Conservation (phyloP, 2,329 filamentous ascomycete genomes). For the Trichophyton verrucosum region DNA sequence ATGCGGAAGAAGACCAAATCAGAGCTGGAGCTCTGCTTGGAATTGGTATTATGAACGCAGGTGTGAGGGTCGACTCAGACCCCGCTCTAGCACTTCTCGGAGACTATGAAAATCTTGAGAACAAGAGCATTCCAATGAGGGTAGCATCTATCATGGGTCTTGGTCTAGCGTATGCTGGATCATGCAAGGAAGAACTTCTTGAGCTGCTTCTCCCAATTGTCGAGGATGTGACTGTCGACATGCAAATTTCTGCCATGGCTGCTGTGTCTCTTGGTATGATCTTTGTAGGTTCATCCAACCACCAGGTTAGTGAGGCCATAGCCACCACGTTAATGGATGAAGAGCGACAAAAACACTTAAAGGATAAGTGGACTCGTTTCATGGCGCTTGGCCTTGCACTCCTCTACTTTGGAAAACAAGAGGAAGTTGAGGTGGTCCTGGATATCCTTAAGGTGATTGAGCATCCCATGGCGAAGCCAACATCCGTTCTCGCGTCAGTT, state of each 20-base stretch:
- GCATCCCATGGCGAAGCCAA: constrained; percentile 94
- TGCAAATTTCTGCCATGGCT: constrained; percentile 95
- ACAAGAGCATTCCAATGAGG: constrained; percentile 63
- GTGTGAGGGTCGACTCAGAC: constrained; percentile 78
- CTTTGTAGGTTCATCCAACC: constrained; percentile 83
- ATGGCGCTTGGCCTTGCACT: constrained; percentile 87
- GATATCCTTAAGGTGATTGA: constrained; percentile 96
- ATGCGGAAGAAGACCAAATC: constrained; percentile 68
- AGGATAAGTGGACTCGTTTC: constrained; percentile 97
- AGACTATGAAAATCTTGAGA: constrained; percentile 65
- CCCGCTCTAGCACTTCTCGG: constrained; percentile 77
- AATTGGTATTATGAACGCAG: constrained; percentile 91
- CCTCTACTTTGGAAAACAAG: constrained; percentile 90
- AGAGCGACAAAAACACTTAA: constrained; percentile 76
- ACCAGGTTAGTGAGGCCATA: constrained; percentile 83
- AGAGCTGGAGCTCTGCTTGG: constrained; percentile 85
- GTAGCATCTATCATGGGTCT: constrained; percentile 91
- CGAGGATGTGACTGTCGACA: constrained; percentile 67
- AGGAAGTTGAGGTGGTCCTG: constrained; percentile 95
- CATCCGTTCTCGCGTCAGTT: constrained; percentile 83
- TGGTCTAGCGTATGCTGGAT: constrained; percentile 85
- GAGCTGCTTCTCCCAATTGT: constrained; percentile 79
- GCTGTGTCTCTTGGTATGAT: constrained; percentile 80
- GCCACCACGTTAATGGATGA: constrained; percentile 89
- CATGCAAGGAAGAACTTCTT: constrained; percentile 79